Evolutionary conservation across 805 yeast species (phyloP), one percentile per base, ranked within the genome.

Genomic region (Yamadazyma olivae): DNA sequence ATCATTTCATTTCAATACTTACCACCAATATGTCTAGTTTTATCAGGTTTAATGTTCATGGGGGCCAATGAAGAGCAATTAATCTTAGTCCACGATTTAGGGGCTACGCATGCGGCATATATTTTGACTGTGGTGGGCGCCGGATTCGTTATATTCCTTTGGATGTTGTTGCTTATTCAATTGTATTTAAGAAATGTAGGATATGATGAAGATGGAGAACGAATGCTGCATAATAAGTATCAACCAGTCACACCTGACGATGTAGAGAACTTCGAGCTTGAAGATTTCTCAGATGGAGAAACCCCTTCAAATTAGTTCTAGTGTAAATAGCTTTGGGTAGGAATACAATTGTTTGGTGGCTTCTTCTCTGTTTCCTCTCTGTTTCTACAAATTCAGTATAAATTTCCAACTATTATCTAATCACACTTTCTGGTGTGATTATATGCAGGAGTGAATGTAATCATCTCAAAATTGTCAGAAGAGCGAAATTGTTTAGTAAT

Each of bases 21-120:
- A n/a, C 82, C 98, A 2, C 83, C 96, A 2, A 78, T 88, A 56
- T 75, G 88, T 36, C 67, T 91, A 34, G 75, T 88, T 3, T 75
- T 85, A 44, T 66, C 91, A 1, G 98, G 98, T 1, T 57, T 83
- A 6, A 53, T 86, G 43, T 91, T 91, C 56, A 90, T 90, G 96
- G 78, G 86, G 18, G 98, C 98, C 16, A 90, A 75, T 44, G 96
- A 90, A 55, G 95, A 91, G 56, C 96, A 90, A 54, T 66, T 91
- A 49, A 59, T 61, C 7, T 64, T 87, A 40, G 87, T 90, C 2
- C 62, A 78, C 35, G 79, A 78, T 46, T 68, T 85, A 46, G 86
- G 88, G 1, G 83, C 95, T 3, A 96, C 86, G 59, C 93, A 85
- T 49, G 79, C 91, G 32, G 78, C 95, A 0, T 91, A 91, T 57